A percentile compares a stretch with the other conserved stretches of the same genome.
phyloP scores from a whole-genome alignment of 257 asterid species.

The Solanum paucissectum region DNA sequence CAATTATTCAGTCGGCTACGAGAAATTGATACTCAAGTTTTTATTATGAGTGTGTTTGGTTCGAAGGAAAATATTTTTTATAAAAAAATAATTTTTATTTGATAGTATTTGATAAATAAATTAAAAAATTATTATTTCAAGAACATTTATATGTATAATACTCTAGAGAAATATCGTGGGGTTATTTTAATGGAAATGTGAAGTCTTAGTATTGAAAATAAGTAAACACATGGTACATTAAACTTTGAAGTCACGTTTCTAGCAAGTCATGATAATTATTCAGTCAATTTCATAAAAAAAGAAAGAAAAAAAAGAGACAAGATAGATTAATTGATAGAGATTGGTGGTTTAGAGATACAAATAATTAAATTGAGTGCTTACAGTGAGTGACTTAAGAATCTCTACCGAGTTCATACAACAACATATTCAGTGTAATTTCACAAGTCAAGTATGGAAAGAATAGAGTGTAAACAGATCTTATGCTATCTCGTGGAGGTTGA shows the following conservation, averaged over 20 bases:
- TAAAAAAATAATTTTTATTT: background rate
- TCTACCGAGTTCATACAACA: background rate
- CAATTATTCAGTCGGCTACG: background rate
- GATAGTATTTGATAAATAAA: background rate
- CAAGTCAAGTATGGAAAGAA: fast-evolving
- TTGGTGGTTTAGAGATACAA: background rate
- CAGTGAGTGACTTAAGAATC: background rate
- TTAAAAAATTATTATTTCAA: background rate
- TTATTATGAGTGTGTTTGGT: background rate
- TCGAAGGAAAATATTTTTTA: background rate
- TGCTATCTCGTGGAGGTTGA: background rate
- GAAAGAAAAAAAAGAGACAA: background rate
- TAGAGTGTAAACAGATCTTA: background rate
- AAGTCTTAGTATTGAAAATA: background rate
- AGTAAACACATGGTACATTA: background rate
- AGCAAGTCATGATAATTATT: background rate
- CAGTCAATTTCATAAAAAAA: background rate
- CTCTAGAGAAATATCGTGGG: background rate
- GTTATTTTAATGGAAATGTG: background rate
- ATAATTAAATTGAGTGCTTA: background rate
- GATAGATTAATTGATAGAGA: background rate
- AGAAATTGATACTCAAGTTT: background rate
- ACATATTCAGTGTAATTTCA: background rate
- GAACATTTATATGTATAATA: background rate
- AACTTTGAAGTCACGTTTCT: background rate